A percentile compares a stretch with the other conserved stretches of the same genome.
These are phyloP conservation scores for Fusarium sp. DNA, from an alignment of 2,329 filamentous ascomycete genomes.

Conservation along the genomic window DNA sequence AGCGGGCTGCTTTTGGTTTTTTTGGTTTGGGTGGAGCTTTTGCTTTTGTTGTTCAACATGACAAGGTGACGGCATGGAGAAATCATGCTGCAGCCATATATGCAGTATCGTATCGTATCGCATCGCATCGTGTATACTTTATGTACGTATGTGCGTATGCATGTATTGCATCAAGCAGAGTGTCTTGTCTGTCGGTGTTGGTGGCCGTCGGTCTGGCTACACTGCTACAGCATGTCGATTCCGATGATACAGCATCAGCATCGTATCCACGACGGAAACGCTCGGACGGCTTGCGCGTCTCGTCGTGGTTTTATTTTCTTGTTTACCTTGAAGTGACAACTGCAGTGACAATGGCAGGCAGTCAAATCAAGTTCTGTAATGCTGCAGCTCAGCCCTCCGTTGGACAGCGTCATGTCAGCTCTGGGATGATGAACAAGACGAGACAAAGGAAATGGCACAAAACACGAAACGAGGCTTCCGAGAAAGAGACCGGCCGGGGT, in stretches of 20 bases:
- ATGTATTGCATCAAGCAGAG: not conserved
- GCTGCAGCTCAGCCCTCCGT: constrained; percentile 37
- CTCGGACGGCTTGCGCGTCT: constrained; percentile 43
- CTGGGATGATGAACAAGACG: constrained; percentile 19
- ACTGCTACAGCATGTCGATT: constrained; percentile 27
- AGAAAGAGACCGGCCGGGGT: constrained; percentile 35
- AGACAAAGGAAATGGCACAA: constrained; percentile 4
- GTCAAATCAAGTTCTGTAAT: constrained; percentile 12
- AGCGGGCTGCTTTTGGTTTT: constrained; percentile 9
- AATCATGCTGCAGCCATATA: constrained; percentile 40
- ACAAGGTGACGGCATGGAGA: constrained; percentile 39
- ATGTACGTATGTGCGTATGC: not conserved
- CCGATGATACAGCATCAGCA: constrained; percentile 34
- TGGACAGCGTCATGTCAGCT: constrained; percentile 38
- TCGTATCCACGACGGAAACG: constrained; percentile 33
- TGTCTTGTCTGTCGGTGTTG: not conserved
- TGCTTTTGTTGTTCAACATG: constrained; percentile 23
- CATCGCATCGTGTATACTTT: constrained; percentile 15
- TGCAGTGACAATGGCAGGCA: not conserved
- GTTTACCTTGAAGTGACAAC: constrained; percentile 6
- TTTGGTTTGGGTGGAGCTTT: constrained; percentile 18
- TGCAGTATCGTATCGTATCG: constrained; percentile 24
- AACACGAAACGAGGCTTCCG: constrained; percentile 25
- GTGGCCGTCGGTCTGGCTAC: constrained; percentile 8
- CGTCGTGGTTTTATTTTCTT: constrained; percentile 7